These are phyloP conservation scores for Dianthus caryophyllus DNA, from an alignment of 148 eudicot species.

Conservation along the genomic window DNA sequence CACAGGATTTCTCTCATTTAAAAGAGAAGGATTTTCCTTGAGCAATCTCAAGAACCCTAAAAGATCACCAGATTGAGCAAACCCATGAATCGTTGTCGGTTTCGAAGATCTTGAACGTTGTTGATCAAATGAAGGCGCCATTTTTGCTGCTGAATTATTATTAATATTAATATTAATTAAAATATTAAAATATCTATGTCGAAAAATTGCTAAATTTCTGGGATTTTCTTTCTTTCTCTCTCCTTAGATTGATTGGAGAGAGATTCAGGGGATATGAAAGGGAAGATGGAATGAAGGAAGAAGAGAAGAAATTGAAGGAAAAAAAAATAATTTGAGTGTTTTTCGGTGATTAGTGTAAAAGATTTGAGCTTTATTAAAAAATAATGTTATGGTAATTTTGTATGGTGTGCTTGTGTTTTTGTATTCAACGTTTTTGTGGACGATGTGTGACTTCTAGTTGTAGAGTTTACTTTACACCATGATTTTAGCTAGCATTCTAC, in stretches of 20 bases:
- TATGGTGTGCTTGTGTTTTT: too few relatives aligned
- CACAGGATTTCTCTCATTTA: constrained; percentile 86
- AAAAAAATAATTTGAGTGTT: not conserved
- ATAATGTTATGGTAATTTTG: too few relatives aligned
- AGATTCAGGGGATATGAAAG: constrained; percentile 2
- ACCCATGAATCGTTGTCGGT: constrained; percentile 65
- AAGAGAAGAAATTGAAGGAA: not conserved
- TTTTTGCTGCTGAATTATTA: too few relatives aligned
- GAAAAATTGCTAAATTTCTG: not conserved
- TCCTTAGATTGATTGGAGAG: constrained; percentile 1
- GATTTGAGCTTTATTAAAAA: too few relatives aligned
- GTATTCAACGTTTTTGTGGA: too few relatives aligned
- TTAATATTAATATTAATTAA: too few relatives aligned
- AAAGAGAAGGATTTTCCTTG: constrained; percentile 58
- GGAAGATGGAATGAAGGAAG: not conserved
- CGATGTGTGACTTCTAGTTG: too few relatives aligned
- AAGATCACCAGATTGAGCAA: constrained; percentile 85
- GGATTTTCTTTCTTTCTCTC: constrained; percentile 1
- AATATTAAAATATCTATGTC: not conserved
- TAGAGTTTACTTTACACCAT: too few relatives aligned
- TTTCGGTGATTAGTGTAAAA: too few relatives aligned
- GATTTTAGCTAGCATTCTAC: too few relatives aligned
- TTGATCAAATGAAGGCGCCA: constrained; percentile 52
- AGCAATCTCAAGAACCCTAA: constrained; percentile 49
- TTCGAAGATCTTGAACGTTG: constrained; percentile 56